Evolutionary conservation across 306 rosid genomes (phyloP), one percentile per base, ranked within the genome.

Genomic region (Cicer bijugum): DNA sequence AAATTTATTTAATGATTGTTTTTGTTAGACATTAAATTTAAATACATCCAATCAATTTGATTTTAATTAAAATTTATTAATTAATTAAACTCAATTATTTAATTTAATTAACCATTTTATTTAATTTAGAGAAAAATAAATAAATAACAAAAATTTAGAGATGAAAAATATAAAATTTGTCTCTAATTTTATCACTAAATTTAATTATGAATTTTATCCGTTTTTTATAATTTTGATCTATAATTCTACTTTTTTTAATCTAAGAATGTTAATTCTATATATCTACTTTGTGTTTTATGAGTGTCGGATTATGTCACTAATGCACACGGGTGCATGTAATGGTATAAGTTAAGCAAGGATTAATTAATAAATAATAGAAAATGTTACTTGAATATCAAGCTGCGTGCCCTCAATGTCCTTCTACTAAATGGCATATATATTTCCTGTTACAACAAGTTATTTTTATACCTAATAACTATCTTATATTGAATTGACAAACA

Each of bases 331-430:
- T 33, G 65, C 19, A 12, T 59, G 11, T 33, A 11, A 28, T 28
- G 37, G 63, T 10, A 39, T 23, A 6, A 14, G 65, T 48, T 39
- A 68, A 44, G 2, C 16, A 50, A 7, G 42, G 19, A 46, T 75
- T 48, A 71, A 71, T 70, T 48, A 71, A 71, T 70, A 20, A 61
- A 79, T 63, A 2, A 6, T 48, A 12, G 6, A 71, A 70, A 48
- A 38, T 57, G 62, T 73, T 44, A 66, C 69, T 70, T 78, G 80
- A 83, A 83, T 78, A 72, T 85, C 72, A 63, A 82, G 83, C 80
- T 61, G 77, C 92, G 91, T 89, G 92, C 91, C 92, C 84, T 75
- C 39, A 67, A 77, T 87, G 92, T 63, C 82, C 85, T 65, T 74
- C 90, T 71, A 70, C 73, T 71, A 66, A 60, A 62, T 64, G 73